Evolutionary conservation across 805 yeast genomes (phyloP).

Genomic region (Wickerhamiella kurtzmanii): DNA sequence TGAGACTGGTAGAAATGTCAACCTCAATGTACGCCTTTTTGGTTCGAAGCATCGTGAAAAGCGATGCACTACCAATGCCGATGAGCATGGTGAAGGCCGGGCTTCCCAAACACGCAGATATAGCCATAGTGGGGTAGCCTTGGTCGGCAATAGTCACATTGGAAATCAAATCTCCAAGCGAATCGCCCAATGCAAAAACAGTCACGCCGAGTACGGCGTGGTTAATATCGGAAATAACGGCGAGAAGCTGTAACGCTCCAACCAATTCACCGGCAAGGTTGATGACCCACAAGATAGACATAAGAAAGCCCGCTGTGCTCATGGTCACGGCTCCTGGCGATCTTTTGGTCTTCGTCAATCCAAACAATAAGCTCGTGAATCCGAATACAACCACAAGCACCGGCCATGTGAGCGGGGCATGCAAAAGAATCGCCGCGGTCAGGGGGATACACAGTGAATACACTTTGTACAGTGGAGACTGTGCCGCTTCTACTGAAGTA

Average conservation of each 20-base stretch:
- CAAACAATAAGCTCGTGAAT: neutral
- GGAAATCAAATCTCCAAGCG: slow-evolving; percentile 78
- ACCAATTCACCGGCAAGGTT: slow-evolving; percentile 59
- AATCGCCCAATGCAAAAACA: slow-evolving; percentile 82
- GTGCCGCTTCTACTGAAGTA: slow-evolving; percentile 2
- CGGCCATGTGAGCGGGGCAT: neutral
- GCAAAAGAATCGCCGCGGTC: neutral
- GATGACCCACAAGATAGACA: slow-evolving; percentile 58
- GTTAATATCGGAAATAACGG: slow-evolving; percentile 45
- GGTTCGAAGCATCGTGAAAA: slow-evolving; percentile 29
- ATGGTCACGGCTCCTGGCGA: slow-evolving; percentile 8
- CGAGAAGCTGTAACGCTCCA: slow-evolving; percentile 44
- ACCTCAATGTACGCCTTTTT: slow-evolving; percentile 24
- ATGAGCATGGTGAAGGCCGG: slow-evolving; percentile 67
- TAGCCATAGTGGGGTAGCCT: slow-evolving; percentile 80
- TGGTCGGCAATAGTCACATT: slow-evolving; percentile 65
- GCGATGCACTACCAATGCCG: slow-evolving; percentile 68
- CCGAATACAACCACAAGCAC: neutral
- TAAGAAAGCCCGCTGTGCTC: slow-evolving; percentile 42
- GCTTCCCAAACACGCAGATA: slow-evolving; percentile 93
- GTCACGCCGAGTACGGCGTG: slow-evolving; percentile 80
- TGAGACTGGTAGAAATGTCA: slow-evolving; percentile 26
- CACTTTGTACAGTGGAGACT: neutral
- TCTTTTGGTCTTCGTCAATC: neutral
- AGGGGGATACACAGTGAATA: slow-evolving; percentile 3